These are phyloP conservation scores for Huntiella bhutanensis DNA, from an alignment of 2,329 filamentous ascomycete genomes.

Conservation along the genomic window DNA sequence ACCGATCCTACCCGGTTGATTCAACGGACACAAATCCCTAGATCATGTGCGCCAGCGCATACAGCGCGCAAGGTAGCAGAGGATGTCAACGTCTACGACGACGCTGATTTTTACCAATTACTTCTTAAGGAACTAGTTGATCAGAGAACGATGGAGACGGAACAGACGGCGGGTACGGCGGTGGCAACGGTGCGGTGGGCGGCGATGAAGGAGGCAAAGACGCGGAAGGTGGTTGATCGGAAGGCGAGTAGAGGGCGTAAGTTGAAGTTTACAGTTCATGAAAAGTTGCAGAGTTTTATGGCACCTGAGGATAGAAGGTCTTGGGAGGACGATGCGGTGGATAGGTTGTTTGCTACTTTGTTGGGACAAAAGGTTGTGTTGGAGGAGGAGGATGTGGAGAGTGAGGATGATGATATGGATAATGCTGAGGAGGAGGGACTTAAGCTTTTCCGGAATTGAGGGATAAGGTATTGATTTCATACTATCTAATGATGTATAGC, in stretches of 20 bases:
- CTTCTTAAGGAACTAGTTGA: conserved; percentile 86
- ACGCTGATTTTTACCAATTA: conserved; percentile 85
- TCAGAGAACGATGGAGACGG: conserved; percentile 56
- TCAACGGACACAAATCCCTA: conserved; percentile 48
- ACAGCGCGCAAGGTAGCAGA: conserved; percentile 36
- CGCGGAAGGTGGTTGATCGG: conserved; percentile 70
- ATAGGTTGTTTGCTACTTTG: conserved; percentile 56
- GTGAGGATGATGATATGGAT: conserved; percentile 31
- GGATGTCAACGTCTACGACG: conserved; percentile 60
- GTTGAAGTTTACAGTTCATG: conserved; percentile 83
- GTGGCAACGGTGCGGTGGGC: conserved; percentile 45
- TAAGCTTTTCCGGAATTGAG: conserved; percentile 30
- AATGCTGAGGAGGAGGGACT: conserved; percentile 35
- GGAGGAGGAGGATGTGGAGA: conserved; percentile 35
- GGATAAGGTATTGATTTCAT: background rate
- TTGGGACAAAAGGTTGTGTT: conserved; percentile 50
- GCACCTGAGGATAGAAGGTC: conserved; percentile 62
- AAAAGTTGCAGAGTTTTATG: conserved; percentile 98
- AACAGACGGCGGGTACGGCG: conserved; percentile 30
- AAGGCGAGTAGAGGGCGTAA: conserved; percentile 91
- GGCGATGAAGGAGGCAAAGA: conserved; percentile 55
- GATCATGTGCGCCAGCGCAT: conserved; percentile 60
- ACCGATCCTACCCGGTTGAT: conserved; percentile 45
- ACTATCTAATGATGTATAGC: background rate
- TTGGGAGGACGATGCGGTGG: conserved; percentile 68